A percentile compares a stretch with the other conserved stretches of the same genome.
phyloP scores from a whole-genome alignment of 2,329 filamentous ascomycete species.

The Aspergillus japonicus region DNA sequence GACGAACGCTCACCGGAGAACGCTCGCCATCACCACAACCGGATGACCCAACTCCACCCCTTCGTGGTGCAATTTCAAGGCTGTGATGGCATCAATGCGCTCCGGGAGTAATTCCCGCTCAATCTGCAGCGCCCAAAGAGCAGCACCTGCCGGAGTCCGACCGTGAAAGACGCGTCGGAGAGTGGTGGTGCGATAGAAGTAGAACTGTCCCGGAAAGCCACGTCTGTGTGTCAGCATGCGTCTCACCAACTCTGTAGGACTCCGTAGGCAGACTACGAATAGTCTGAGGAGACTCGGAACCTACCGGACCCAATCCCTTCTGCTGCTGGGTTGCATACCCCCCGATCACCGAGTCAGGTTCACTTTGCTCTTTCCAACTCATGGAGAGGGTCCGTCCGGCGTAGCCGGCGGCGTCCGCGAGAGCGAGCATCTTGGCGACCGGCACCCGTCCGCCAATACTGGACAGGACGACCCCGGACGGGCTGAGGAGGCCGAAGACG shows the following conservation, averaged over 20 bases:
- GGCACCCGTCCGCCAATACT: conserved; percentile 1
- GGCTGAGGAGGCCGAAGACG: not conserved
- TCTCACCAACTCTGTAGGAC: too few species aligned
- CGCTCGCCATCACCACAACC: conserved; percentile 3
- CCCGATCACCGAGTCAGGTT: not conserved
- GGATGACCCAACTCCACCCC: not conserved
- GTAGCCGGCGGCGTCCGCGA: not conserved
- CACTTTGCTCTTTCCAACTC: conserved; percentile 2
- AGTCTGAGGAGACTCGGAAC: not conserved
- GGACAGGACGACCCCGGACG: not conserved
- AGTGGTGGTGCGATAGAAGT: not conserved
- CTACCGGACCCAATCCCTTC: not conserved
- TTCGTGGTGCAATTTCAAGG: not conserved
- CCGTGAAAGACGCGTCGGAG: not conserved
- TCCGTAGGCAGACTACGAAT: too few species aligned
- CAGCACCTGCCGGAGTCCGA: not conserved
- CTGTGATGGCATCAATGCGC: not conserved
- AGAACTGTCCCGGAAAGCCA: not conserved
- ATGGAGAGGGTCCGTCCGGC: not conserved
- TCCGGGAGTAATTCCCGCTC: not conserved
- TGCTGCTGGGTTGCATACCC: not conserved
- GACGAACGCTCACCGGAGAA: not conserved
- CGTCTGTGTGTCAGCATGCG: not conserved
- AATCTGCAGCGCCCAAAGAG: not conserved
- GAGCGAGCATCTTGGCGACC: not conserved